Base-by-base conservation (phyloP, 208 protist genomes). In the Leishmania martiniquensis region DNA sequence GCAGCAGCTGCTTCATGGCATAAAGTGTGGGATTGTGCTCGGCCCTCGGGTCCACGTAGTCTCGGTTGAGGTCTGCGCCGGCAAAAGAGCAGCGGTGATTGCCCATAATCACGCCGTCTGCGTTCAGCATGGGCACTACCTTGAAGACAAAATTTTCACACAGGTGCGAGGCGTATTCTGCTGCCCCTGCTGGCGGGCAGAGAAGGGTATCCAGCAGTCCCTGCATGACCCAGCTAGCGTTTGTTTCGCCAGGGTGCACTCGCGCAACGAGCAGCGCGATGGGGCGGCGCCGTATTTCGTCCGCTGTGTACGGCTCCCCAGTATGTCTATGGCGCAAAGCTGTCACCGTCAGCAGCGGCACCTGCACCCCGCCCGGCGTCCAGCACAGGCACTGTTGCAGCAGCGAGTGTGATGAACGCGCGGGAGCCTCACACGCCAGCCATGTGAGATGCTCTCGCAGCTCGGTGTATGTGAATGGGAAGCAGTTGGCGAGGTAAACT, bases 91-190 rank as follows among this genome's bases (percentile, higher is more conserved):
- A 99, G 66, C 99, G 93, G 84, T 99, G 98, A 85, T 99, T 99
- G 72, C 99, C 99, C 78, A 98, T 88, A 52, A 99, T 94, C 29
- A 99, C 98, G 44, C 99, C 99, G 80, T 99, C 99, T 12, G 96
- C 93, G 85, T 99, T 99, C 15, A 99, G 85, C 98, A 99, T 99
- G 3, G 99, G 99, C 20, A 99, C 87, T 51, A 99, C 91, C 83
- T 99, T 99, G 82, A 95, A 97, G 29, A 98, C 93, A 69, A 96
- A 94, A n/a, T 55, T 77, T 22, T 90, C 87, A 39, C 94, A 86
- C 37, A 98, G 80, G 13, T 73, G 54, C 37, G 63, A 42, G n/a
- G 77, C 54, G 37, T 39, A 72, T n/a, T 62, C 80, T 39, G 51
- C 66, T 20, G 68, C 69, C 25, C 44, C 72, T 39, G 51, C 76